Percentiles rank a stretch among this genome's conserved stretches.
phyloP scores from a whole-genome alignment of 208 protist genomes.

The Tritrichomonas musculus region DNA sequence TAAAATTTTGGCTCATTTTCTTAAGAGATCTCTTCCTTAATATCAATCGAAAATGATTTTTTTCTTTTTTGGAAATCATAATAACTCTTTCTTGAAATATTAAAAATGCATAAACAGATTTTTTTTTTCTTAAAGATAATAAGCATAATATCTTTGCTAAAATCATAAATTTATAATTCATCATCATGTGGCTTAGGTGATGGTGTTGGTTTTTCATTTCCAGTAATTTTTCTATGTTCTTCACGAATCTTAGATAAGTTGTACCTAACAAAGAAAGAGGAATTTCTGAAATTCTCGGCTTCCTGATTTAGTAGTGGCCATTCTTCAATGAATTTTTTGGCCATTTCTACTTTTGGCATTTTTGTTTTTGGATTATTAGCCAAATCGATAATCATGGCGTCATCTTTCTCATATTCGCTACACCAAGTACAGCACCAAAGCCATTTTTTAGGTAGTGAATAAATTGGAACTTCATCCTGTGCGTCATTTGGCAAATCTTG shows the following conservation, averaged over 20 bases:
- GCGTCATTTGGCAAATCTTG: constrained; percentile 59
- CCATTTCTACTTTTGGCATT: constrained; percentile 54
- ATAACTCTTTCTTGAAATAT: no score
- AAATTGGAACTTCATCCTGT: constrained; percentile 54
- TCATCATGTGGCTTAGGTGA: no score
- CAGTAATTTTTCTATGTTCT: not conserved
- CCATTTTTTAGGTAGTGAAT: constrained; percentile 57
- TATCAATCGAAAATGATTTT: no score
- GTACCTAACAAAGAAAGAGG: not conserved
- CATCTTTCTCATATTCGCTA: constrained; percentile 37
- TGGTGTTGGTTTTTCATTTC: not conserved
- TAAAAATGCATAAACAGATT: no score
- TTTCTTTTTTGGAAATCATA: no score
- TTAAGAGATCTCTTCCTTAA: no score
- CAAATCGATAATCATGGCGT: constrained; percentile 58
- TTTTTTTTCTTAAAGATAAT: no score
- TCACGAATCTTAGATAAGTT: not conserved
- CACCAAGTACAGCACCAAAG: constrained; percentile 61
- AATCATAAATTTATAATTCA: no score
- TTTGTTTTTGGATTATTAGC: constrained; percentile 63
- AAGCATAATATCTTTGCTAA: no score
- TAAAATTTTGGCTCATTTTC: no score
- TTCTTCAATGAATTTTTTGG: constrained; percentile 20
- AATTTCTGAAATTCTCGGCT: not conserved
- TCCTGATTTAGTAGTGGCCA: not conserved